Evolutionary conservation across 371 early-diverging fungal genomes (phyloP).

Genomic region (Rhizopus microsporus): DNA sequence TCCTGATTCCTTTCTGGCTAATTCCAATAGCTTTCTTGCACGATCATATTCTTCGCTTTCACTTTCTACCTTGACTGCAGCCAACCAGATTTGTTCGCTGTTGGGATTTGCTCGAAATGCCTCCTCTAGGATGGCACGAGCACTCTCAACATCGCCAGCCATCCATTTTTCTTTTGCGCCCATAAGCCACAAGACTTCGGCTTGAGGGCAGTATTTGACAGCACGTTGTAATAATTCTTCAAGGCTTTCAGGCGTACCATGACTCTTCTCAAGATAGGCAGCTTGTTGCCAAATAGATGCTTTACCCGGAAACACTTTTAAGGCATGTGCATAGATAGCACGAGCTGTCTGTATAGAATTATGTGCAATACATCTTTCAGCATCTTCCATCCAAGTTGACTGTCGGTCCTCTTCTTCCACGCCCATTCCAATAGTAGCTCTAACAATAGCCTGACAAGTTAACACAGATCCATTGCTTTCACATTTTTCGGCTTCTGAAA

Average conservation of each 20-base stretch:
- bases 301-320: constrained; percentile 76
- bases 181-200: constrained; percentile 96
- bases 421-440: constrained; percentile 77
- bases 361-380: constrained; percentile 71
- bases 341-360: constrained; percentile 81
- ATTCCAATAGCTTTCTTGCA: constrained; percentile 75
- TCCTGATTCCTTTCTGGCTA: constrained; percentile 74
- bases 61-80: constrained; percentile 94
- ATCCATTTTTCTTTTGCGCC: constrained; percentile 95
- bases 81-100: constrained; percentile 92
- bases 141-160: constrained; percentile 85
- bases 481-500: constrained; percentile 84
- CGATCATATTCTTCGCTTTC: constrained; percentile 83
- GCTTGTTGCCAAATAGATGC: constrained; percentile 88
- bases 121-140: constrained; percentile 80
- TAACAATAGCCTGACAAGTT: constrained; percentile 85
- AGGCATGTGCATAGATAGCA: constrained; percentile 85
- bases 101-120: constrained; percentile 92
- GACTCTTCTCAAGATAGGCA: constrained; percentile 85
- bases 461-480: constrained; percentile 79
- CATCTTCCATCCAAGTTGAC: constrained; percentile 89
- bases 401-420: constrained; percentile 84
- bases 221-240: constrained; percentile 84
- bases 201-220: constrained; percentile 88
- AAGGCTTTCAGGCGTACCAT: constrained; percentile 79